Evolutionary conservation across 2,329 filamentous ascomycete genomes (phyloP), one percentile per base, ranked within the genome.

Genomic region (Talaromyces sp.): DNA sequence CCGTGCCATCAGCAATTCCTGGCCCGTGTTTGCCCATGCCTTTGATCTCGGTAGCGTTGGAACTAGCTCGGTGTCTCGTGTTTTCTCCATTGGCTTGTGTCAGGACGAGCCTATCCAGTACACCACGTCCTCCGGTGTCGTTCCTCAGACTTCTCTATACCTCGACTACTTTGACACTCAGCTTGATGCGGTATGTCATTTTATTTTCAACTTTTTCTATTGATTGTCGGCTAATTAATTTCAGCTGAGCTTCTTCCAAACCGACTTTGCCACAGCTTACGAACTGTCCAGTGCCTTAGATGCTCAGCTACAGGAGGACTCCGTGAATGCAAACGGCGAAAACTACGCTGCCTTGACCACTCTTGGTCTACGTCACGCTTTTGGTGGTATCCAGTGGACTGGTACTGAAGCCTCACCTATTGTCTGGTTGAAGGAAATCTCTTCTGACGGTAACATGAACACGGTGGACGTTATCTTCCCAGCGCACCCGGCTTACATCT

Each of bases 11-110:
- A 81, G 78, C 31, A 71, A 78, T 22, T 68, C 76, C 25, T 86
- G 81, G 76, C 84, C 83, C 0, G 83, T 85, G 0, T 85, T 86
- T 70, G 85, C 75, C 6, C 85, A 85, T 69, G 77, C 84, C 11
- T 73, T 80, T 29, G 75, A 86, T 61, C 72, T 86, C 27, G 84
- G 83, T 11, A 74, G 73, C 1, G 79, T 86, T 0, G 70, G 72
- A 2, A 70, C 74, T 0, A 58, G 19, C 11, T 11, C 49, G 4
- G 51, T 54, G 7, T 56, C 40, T 13, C 56, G 56, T 40, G 72
- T 85, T 3, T 86, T 84, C 70, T 79, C 82, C 0, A 78, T 86
- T 51, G 82, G 82, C 27, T 72, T 85, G 29, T 74, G 78, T 19
- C 84, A 86, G 68, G 72, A 80, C 11, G 69, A 82, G 2, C 82